These are phyloP conservation scores for Plantago major DNA, from an alignment of 257 asterid genomes.

Conservation along the genomic window DNA sequence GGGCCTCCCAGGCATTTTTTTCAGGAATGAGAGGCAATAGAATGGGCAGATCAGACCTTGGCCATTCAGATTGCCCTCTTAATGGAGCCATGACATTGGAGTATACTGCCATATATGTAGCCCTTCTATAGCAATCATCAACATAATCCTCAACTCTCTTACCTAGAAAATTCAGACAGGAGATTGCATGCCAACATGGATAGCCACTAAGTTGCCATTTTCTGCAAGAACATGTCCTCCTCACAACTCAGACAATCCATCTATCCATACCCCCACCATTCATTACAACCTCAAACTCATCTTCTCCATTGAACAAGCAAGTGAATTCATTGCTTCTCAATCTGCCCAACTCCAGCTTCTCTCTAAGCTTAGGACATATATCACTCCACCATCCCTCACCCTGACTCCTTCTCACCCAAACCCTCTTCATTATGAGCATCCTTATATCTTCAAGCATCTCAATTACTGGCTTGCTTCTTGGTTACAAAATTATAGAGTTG, in stretches of 20 bases:
- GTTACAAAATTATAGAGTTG: background rate
- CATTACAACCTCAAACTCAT: background rate
- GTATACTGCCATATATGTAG: background rate
- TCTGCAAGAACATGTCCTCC: slow-evolving; percentile 13
- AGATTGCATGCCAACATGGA: slow-evolving; percentile 9
- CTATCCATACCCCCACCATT: background rate
- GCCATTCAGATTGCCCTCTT: background rate
- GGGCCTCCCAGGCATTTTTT: too few species aligned
- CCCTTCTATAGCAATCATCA: background rate
- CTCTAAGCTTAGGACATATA: background rate
- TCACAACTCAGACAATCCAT: background rate
- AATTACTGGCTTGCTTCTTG: background rate
- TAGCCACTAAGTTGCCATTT: slow-evolving; percentile 11
- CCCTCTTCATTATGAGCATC: slow-evolving; percentile 1
- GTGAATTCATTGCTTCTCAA: background rate
- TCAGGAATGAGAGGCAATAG: too few species aligned
- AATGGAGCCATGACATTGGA: background rate
- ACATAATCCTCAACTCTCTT: too few species aligned
- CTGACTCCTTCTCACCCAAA: background rate
- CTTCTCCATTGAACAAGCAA: background rate
- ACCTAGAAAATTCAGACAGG: background rate
- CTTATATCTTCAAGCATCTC: background rate
- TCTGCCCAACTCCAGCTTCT: background rate
- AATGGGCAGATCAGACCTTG: too few species aligned
- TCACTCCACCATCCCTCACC: background rate